Evolutionary conservation across 805 yeast species (phyloP).

Genomic region (Yamadazyma nakazawae): DNA sequence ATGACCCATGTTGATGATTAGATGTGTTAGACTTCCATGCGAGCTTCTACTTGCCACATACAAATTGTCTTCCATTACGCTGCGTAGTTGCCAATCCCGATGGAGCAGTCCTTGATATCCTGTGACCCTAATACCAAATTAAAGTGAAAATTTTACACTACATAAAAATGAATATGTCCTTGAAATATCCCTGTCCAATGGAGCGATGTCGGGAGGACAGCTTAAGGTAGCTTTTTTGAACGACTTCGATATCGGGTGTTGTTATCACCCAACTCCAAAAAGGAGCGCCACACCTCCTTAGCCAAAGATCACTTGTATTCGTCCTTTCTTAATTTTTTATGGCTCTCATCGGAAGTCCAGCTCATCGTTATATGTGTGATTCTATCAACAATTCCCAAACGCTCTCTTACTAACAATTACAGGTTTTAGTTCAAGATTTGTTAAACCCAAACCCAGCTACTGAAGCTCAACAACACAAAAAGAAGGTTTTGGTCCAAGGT

Average conservation of each 20-base stretch:
- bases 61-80: too few species aligned
- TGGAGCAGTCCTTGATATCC: background rate
- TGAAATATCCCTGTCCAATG: background rate
- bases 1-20: too few species aligned
- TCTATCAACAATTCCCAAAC: background rate
- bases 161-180: background rate
- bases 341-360: background rate
- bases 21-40: too few species aligned
- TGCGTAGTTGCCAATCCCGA: background rate
- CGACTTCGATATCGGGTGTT: too few species aligned
- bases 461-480: conserved; percentile 96
- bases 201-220: too few species aligned
- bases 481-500: conserved; percentile 93
- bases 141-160: background rate
- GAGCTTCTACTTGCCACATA: too few species aligned
- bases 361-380: background rate
- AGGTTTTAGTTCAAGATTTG: conserved; percentile 98
- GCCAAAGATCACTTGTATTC: background rate
- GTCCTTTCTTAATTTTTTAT: too few species aligned
- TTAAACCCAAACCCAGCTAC: conserved; percentile 97
- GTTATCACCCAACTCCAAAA: too few species aligned
- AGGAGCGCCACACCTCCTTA: too few species aligned
- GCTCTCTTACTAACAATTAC: conserved; percentile 2
- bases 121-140: background rate
- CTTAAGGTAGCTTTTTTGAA: too few species aligned